Evolutionary conservation across 2,329 filamentous ascomycete species (phyloP), one percentile per base, ranked within the genome.

Genomic region (Diaporthe citrichinensis): DNA sequence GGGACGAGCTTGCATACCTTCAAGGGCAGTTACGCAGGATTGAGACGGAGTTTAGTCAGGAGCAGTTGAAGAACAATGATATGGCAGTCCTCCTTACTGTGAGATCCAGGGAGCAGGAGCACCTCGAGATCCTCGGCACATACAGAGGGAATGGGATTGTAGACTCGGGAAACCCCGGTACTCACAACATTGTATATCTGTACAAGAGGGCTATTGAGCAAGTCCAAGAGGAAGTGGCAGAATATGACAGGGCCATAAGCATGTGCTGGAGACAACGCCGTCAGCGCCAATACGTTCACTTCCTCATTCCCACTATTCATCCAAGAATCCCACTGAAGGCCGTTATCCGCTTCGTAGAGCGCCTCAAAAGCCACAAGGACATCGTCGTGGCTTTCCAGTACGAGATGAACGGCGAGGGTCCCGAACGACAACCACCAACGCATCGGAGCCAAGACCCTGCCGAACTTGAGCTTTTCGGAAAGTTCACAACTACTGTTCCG

Each of bases 21-120:
- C n/a, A 23, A 23, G 15, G 7, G 15, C 59, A 65, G 15, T 5
- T 65, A 17, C 39, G 20, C n/a, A 44, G 59, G 0, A 65, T 65
- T 25, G 12, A 44, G 39, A 46, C 39, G 1, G 59, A 65, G 15
- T 46, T 65, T 12, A 65, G n/a, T 8, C 4, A 0, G 0, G 17
- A 65, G 25, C 59, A 65, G 10, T 39, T 62, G 58, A 8, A 41
- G 39, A 23, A 31, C 59, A 65, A 65, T 7, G 59, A 65, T 12
- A 31, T 31, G 15, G 59, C n/a, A 31, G 59, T 65, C 9, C 39
- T 65, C 4, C 39, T 65, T 17, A 46, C 14, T 14, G 59, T 46
- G 12, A 25, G 39, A 28, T 25, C 59, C 8, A 44, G 39, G 7
- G 39, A 46, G 17, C 39, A 31, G 25, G 59, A 46, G 17, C 59